Base-by-base conservation (phyloP, 495 filamentous ascomycete species). In the Penicillium daleae region DNA sequence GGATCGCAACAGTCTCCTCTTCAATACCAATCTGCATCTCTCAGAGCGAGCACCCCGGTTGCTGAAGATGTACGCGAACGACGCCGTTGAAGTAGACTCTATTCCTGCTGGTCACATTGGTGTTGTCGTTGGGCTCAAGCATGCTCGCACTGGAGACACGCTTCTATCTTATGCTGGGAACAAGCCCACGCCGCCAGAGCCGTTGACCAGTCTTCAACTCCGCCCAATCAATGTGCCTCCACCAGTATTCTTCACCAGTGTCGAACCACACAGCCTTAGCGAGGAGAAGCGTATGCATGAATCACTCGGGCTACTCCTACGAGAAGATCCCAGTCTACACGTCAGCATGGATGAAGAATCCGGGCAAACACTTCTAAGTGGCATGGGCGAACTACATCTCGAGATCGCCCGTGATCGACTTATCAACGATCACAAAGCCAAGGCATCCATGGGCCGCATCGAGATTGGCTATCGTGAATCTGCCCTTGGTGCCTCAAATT, bases 311-410 rank as follows among this genome's bases (percentile, higher is more conserved):
- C 80, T 94, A 48, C 84, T 97, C 13, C 81, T 96, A 0, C 85
- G 96, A 51, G 96, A 99, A 78, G 96, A 99, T 69, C 96, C 96
- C 21, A 96, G 92, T 73, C 77, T 99, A n/a, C 86, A 93, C 26
- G 87, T 97, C 69, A 89, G 79, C 50, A 77, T 89, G 22, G 92
- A 98, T 68, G 89, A 93, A 65, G 96, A 97, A 70, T 92, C 92
- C 0, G 95, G 93, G 1, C 94, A 97, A 65, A 97, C 93, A 19
- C 88, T 96, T 9, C 81, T 99, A 2, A 92, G 90, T 39, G 96
- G 96, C 12, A 99, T 99, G 96, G 96, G 96, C 3, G 92, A 97
- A 56, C 85, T 99, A n/a, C 96, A 99, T 73, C 86, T 99, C 3
- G 96, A 99, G 65, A 95, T 99, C 37, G 93, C 96, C 4, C 82